phyloP scores from a whole-genome alignment of 257 asterid species.

The Solanum medicagineum region DNA sequence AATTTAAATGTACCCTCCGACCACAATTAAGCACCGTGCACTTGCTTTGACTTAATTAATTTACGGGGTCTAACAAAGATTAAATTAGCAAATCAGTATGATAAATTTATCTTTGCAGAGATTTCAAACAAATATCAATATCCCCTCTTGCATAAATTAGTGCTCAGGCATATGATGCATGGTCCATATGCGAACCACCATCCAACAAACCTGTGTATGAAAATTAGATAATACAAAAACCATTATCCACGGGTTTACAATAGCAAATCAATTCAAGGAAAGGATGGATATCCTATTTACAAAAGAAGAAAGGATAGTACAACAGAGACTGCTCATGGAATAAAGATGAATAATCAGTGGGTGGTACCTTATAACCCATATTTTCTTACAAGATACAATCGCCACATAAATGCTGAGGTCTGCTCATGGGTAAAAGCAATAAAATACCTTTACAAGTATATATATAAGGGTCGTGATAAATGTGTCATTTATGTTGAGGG shows the following conservation, averaged over 20 bases:
- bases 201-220: background rate
- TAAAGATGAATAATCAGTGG: background rate
- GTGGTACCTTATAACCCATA: background rate
- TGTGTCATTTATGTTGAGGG: background rate
- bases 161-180: background rate
- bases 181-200: background rate
- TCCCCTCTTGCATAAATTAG: background rate
- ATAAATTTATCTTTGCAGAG: background rate
- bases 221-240: background rate
- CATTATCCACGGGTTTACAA: background rate
- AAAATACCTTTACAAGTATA: too few species aligned
- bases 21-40: too few species aligned
- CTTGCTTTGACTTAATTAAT: too few species aligned
- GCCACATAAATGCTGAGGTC: background rate
- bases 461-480: background rate
- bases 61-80: too few species aligned
- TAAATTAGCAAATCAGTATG: background rate
- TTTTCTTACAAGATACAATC: background rate
- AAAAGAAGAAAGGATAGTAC: background rate
- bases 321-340: background rate
- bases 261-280: background rate
- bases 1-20: too few species aligned
- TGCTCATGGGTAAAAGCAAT: background rate
- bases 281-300: background rate
- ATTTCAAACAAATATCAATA: background rate